phyloP scores from a whole-genome alignment of 768 basidiomycete species.

The Termitomyces sp. region DNA sequence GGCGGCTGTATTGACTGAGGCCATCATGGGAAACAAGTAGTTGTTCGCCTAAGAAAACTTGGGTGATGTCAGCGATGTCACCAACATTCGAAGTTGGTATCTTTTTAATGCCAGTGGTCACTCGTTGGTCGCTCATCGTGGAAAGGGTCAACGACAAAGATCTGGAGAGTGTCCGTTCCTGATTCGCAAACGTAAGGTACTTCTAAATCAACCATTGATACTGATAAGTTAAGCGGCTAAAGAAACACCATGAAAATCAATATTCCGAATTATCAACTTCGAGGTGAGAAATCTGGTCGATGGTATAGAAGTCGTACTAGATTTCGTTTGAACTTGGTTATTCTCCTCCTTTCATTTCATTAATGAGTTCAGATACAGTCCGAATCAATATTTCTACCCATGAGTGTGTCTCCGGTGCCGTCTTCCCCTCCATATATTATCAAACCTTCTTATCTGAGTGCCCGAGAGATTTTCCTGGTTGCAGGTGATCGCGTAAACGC shows the following conservation, averaged over 20 bases:
- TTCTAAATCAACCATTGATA: background rate
- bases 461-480: conserved; percentile 80
- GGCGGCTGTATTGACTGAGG: conserved; percentile 54
- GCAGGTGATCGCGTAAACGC: conserved; percentile 75
- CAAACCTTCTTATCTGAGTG: conserved; percentile 72
- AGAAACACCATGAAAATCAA: background rate
- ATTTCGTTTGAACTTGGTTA: background rate
- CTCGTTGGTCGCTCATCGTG: background rate
- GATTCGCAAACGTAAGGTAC: background rate
- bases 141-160: background rate
- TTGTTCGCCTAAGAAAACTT: conserved; percentile 25
- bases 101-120: background rate
- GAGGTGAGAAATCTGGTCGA: background rate
- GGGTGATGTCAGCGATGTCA: conserved; percentile 18
- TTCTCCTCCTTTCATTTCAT: background rate
- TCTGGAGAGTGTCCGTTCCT: background rate
- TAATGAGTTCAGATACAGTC: background rate
- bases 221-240: background rate
- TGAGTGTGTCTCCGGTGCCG: background rate
- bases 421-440: background rate
- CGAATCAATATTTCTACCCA: background rate
- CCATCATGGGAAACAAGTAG: conserved; percentile 41
- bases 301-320: background rate
- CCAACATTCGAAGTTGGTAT: background rate
- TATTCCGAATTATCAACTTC: background rate